Evolutionary conservation across 2,329 filamentous ascomycete genomes (phyloP).

Genomic region (Phoma sp.): DNA sequence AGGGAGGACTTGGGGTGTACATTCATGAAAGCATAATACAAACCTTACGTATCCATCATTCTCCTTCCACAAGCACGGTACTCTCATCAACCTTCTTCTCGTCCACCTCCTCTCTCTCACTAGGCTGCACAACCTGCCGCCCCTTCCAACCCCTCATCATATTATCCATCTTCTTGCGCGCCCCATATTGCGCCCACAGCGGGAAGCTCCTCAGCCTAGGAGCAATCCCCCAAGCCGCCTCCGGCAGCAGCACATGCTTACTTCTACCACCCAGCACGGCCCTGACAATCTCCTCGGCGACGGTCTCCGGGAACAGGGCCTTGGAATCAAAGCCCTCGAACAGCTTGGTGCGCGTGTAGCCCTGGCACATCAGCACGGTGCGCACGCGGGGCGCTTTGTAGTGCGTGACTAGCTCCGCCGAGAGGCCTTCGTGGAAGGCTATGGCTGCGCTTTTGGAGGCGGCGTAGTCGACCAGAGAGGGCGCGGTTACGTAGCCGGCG

Average conservation of each 20-base stretch:
- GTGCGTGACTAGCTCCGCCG: conserved; percentile 52
- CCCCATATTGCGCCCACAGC: conserved; percentile 66
- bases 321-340: conserved; percentile 64
- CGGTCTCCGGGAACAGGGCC: conserved; percentile 64
- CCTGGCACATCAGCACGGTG: conserved; percentile 70
- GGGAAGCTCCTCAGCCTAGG: conserved; percentile 59
- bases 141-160: conserved; percentile 48
- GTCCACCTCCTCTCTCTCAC: conserved; percentile 25
- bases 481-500: conserved; percentile 66
- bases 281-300: conserved; percentile 67
- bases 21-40: neutral
- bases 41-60: conserved; percentile 1
- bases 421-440: conserved; percentile 70
- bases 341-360: conserved; percentile 66
- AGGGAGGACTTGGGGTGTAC: neutral
- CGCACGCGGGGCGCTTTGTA: conserved; percentile 70
- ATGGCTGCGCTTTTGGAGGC: conserved; percentile 70
- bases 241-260: conserved; percentile 64
- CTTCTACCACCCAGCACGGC: conserved; percentile 65
- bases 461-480: conserved; percentile 71
- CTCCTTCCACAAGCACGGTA: conserved; percentile 32
- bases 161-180: conserved; percentile 52
- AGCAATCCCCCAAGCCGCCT: conserved; percentile 43
- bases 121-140: conserved; percentile 48
- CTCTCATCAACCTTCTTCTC: conserved; percentile 35